Conservation (phyloP, 2,329 filamentous ascomycete species). For the Cercospora sojina region DNA sequence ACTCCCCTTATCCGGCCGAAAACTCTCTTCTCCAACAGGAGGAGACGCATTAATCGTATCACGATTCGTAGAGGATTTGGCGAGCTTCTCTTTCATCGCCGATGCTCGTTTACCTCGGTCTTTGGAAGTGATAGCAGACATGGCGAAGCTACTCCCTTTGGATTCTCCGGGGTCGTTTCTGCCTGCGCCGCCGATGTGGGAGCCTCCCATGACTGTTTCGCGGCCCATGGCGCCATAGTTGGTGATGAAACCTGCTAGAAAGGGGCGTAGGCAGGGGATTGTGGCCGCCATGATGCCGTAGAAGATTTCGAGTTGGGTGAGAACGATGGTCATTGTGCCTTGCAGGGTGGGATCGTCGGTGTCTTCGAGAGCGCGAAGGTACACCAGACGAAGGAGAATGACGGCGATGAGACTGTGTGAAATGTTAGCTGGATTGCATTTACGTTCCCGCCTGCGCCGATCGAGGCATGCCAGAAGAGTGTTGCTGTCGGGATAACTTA, state of each 20-base stretch:
- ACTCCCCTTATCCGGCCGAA: conserved; percentile 1
- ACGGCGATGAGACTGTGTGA: conserved; percentile 42
- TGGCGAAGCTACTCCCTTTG: conserved; percentile 12
- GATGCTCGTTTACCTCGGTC: not conserved
- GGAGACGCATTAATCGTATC: not conserved
- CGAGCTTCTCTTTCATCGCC: conserved; percentile 6
- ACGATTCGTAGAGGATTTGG: not conserved
- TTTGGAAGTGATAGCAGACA: not conserved
- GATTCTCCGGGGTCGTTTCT: conserved; percentile 5
- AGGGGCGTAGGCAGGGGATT: conserved; percentile 47
- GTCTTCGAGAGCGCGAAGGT: conserved; percentile 34
- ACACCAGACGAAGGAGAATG: conserved; percentile 42
- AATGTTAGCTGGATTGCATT: not conserved
- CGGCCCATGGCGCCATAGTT: conserved; percentile 25
- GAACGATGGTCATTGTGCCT: conserved; percentile 39
- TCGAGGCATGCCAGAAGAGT: not conserved
- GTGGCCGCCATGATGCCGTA: conserved; percentile 46
- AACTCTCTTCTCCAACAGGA: not conserved
- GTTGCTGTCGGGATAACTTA: conserved; percentile 30
- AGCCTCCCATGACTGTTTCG: conserved; percentile 17
- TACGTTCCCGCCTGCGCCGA: not conserved
- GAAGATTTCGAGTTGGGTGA: conserved; percentile 45
- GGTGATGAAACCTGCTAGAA: conserved; percentile 30
- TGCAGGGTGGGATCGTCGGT: conserved; percentile 42
- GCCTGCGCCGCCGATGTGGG: conserved; percentile 13